A percentile compares a stretch with the other conserved stretches of the same genome.
phyloP scores from a whole-genome alignment of 352 stramenopile genomes.

The Phytophthora lateralis region DNA sequence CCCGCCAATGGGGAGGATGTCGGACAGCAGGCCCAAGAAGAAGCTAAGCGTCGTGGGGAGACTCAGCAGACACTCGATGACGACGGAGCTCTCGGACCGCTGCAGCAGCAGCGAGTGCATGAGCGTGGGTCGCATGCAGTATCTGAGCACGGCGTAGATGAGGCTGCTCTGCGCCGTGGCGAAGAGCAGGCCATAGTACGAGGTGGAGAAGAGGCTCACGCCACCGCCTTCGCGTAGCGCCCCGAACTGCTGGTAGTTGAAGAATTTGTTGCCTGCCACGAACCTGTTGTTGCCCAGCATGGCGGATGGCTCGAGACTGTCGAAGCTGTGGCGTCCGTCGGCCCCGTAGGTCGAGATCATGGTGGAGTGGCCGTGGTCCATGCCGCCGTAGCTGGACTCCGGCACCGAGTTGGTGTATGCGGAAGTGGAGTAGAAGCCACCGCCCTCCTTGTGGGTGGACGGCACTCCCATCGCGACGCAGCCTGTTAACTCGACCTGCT shows the following conservation, averaged over 20 bases:
- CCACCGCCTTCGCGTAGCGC: conserved; percentile 61
- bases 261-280: conserved; percentile 75
- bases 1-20: conserved; percentile 85
- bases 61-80: conserved; percentile 78
- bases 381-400: conserved; percentile 26
- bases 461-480: conserved; percentile 25
- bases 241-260: conserved; percentile 79
- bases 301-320: conserved; percentile 35
- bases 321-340: conserved; percentile 32
- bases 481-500: conserved; percentile 1
- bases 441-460: conserved; percentile 37
- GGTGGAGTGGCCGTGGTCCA: conserved; percentile 35
- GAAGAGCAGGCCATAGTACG: conserved; percentile 64
- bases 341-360: conserved; percentile 35
- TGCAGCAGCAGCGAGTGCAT: conserved; percentile 69
- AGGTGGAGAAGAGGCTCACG: conserved; percentile 64
- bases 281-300: conserved; percentile 46
- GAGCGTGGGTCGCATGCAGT: conserved; percentile 70
- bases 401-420: conserved; percentile 37
- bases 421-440: conserved; percentile 33
- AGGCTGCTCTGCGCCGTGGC: conserved; percentile 56
- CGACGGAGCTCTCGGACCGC: conserved; percentile 49
- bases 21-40: conserved; percentile 87
- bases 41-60: conserved; percentile 90
- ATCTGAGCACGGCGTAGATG: conserved; percentile 68